A percentile compares a stretch with the other conserved stretches of the same genome.
Conservation (phyloP, 495 filamentous ascomycete species). For the Hyaloscypha bicolor region DNA sequence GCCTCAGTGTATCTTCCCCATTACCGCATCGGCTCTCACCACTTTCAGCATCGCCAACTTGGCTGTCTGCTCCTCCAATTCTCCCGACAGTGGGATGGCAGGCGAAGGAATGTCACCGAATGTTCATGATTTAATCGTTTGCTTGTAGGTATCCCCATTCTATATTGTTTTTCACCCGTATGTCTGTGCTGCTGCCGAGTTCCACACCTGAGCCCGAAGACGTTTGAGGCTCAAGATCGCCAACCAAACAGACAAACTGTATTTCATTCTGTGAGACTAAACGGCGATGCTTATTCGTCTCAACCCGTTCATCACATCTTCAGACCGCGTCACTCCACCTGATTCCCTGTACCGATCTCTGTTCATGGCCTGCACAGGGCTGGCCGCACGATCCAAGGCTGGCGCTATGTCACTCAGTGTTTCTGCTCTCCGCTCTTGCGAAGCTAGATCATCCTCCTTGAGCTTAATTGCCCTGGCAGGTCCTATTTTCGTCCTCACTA, state of each 20-base stretch:
- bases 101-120: constrained; percentile 2
- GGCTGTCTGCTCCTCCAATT: not conserved
- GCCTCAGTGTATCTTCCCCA: not conserved
- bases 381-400: constrained; percentile 8
- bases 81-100: not conserved
- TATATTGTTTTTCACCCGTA: not conserved
- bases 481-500: constrained; percentile 5
- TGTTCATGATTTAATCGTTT: constrained; percentile 6
- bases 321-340: constrained; percentile 3
- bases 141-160: not conserved
- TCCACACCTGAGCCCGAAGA: constrained; percentile 12
- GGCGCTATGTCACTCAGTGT: constrained; percentile 8
- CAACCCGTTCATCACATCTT: not conserved
- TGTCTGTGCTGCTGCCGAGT: constrained; percentile 17
- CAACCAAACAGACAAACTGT: constrained; percentile 6
- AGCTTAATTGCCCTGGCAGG: constrained; percentile 8
- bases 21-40: not conserved
- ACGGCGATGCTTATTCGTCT: constrained; percentile 9
- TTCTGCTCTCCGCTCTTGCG: not conserved
- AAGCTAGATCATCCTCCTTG: not conserved
- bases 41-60: constrained; percentile 3
- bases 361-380: constrained; percentile 3
- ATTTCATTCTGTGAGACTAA: constrained; percentile 6
- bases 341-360: not conserved
- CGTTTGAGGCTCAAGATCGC: constrained; percentile 19